phyloP scores from a whole-genome alignment of 805 yeast genomes.

The Schwanniomyces pseudopolymorphus region DNA sequence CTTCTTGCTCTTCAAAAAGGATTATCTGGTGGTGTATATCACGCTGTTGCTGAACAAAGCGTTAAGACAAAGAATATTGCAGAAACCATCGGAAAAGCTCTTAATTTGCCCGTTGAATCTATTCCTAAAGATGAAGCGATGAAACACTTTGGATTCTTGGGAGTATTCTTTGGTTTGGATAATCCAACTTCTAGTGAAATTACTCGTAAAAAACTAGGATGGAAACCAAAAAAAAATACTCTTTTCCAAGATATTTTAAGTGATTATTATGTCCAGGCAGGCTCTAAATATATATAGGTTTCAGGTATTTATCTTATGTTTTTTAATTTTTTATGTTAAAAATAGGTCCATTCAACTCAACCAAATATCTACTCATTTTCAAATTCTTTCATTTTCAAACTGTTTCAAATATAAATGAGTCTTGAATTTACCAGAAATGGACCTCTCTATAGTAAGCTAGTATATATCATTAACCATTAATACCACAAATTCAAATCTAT shows the following conservation, averaged over 20 bases:
- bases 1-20: constrained; percentile 10
- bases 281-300: no score
- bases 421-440: no score
- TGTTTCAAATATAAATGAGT: no score
- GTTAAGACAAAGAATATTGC: constrained; percentile 22
- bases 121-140: constrained; percentile 11
- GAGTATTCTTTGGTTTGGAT: constrained; percentile 4
- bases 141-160: constrained; percentile 10
- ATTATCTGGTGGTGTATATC: constrained; percentile 5
- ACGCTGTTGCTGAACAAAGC: constrained; percentile 13
- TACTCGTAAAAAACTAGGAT: constrained; percentile 19
- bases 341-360: no score
- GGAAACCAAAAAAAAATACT: constrained; percentile 19
- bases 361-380: no score
- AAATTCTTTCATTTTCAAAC: no score
- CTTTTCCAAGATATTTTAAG: constrained; percentile 22
- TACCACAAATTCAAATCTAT: no score
- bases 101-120: constrained; percentile 11
- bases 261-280: no score
- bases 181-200: constrained; percentile 11
- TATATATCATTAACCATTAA: no score
- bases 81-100: constrained; percentile 18
- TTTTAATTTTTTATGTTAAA: no score
- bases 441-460: no score
- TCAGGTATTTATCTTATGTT: no score